These are phyloP conservation scores for Graphilbum ipis-grandicollis DNA, from an alignment of 2,329 filamentous ascomycete species.

Conservation along the genomic window DNA sequence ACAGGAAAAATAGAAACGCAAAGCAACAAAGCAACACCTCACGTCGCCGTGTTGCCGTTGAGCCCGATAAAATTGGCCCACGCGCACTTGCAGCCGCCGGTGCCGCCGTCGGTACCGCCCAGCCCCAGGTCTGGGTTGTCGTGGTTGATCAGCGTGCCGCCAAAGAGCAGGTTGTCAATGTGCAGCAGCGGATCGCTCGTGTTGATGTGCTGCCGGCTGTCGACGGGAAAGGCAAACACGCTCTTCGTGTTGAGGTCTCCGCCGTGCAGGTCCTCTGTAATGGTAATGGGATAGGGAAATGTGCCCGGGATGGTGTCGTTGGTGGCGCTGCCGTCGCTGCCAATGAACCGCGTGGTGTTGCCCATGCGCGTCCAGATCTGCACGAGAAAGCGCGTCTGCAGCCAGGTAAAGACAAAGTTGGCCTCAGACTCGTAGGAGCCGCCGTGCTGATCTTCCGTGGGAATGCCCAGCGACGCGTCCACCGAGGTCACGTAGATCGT, in stretches of 20 bases:
- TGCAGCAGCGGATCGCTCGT: slow-evolving; percentile 25
- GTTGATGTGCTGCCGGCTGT: slow-evolving; percentile 23
- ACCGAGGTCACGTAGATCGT: slow-evolving; percentile 62
- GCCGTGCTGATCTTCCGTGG: slow-evolving; percentile 34
- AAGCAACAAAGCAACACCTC: not conserved
- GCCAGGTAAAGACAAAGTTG: slow-evolving; percentile 37
- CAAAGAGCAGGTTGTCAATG: slow-evolving; percentile 29
- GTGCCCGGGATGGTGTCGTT: slow-evolving; percentile 31
- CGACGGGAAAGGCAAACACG: slow-evolving; percentile 33
- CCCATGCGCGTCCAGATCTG: slow-evolving; percentile 44
- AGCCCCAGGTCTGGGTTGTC: slow-evolving; percentile 22
- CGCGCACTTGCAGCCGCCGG: slow-evolving; percentile 42
- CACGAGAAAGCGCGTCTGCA: slow-evolving; percentile 43
- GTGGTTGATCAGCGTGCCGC: slow-evolving; percentile 35
- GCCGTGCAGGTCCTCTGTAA: slow-evolving; percentile 45
- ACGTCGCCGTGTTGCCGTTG: slow-evolving; percentile 8
- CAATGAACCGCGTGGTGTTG: slow-evolving; percentile 24
- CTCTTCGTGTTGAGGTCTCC: slow-evolving; percentile 34
- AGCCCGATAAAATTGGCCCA: slow-evolving; percentile 35
- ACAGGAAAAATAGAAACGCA: not conserved
- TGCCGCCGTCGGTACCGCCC: slow-evolving; percentile 46
- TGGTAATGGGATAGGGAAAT: slow-evolving; percentile 46
- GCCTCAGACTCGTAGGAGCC: slow-evolving; percentile 36
- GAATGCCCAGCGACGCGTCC: slow-evolving; percentile 14
- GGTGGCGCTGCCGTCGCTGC: slow-evolving; percentile 11